Conservation (phyloP, 202 grass and related monocot species). For the Alloteropsis angusta region DNA sequence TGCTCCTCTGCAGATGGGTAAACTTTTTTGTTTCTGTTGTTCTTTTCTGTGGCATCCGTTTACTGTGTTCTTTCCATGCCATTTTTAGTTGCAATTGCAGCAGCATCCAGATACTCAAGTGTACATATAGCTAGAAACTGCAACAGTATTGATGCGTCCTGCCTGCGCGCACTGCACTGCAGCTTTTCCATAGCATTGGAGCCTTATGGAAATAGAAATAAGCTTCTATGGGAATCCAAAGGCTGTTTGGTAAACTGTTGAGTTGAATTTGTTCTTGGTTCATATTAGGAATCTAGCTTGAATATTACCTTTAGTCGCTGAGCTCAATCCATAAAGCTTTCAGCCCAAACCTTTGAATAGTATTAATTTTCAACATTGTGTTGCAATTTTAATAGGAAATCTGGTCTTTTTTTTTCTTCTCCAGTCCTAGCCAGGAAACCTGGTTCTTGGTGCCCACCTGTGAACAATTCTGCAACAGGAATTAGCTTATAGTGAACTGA, state of each 20-base stretch:
- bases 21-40: neutral
- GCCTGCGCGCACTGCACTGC: neutral
- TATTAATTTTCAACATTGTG: neutral
- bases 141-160: neutral
- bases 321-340: neutral
- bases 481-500: too few relatives aligned
- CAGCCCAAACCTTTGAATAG: neutral
- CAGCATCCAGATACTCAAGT: neutral
- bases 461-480: too few relatives aligned
- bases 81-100: neutral
- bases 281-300: neutral
- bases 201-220: neutral
- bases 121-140: neutral
- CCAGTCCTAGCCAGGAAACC: neutral
- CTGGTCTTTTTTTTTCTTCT: neutral
- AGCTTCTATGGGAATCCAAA: too few relatives aligned
- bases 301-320: neutral
- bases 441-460: neutral
- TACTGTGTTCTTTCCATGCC: neutral
- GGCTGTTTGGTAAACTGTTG: neutral
- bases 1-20: neutral
- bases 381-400: neutral
- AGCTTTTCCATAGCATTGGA: neutral
- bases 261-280: neutral
- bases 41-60: neutral